These are phyloP conservation scores for Clitocybe nebularis DNA, from an alignment of 1,284 basidiomycete genomes.

Conservation along the genomic window DNA sequence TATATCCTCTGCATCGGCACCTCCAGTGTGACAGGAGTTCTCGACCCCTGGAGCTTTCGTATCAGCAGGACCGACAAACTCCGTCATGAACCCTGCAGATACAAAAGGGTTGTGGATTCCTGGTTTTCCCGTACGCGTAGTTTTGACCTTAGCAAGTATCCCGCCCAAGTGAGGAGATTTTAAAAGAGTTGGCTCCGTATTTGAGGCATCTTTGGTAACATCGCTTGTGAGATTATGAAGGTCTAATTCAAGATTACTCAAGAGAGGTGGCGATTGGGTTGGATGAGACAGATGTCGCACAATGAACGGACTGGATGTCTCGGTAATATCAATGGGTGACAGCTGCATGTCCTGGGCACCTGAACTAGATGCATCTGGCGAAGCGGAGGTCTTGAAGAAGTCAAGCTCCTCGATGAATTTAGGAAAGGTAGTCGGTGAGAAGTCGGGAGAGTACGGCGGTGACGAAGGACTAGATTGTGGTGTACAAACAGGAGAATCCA, in stretches of 20 bases:
- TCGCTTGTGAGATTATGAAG: background rate
- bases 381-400: constrained; percentile 3
- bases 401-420: constrained; percentile 7
- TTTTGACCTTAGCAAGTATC: background rate
- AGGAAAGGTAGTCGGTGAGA: constrained; percentile 6
- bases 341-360: constrained; percentile 18
- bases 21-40: background rate
- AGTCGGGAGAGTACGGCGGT: constrained; percentile 12
- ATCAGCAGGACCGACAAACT: constrained; percentile 30
- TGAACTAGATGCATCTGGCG: constrained; percentile 18
- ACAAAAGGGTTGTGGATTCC: constrained; percentile 39
- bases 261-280: too few species aligned
- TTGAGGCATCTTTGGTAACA: background rate
- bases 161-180: background rate
- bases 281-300: background rate
- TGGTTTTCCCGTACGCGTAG: constrained; percentile 12
- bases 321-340: constrained; percentile 14
- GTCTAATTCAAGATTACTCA: background rate
- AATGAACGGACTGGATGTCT: background rate
- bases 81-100: constrained; percentile 47
- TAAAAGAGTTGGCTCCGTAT: background rate
- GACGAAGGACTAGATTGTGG: constrained; percentile 14
- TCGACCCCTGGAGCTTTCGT: constrained; percentile 1
- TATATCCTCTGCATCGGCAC: constrained; percentile 6
- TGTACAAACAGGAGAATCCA: constrained; percentile 41